These are phyloP conservation scores for Stygiomarasmius scandens DNA, from an alignment of 1,284 basidiomycete species.

Conservation along the genomic window DNA sequence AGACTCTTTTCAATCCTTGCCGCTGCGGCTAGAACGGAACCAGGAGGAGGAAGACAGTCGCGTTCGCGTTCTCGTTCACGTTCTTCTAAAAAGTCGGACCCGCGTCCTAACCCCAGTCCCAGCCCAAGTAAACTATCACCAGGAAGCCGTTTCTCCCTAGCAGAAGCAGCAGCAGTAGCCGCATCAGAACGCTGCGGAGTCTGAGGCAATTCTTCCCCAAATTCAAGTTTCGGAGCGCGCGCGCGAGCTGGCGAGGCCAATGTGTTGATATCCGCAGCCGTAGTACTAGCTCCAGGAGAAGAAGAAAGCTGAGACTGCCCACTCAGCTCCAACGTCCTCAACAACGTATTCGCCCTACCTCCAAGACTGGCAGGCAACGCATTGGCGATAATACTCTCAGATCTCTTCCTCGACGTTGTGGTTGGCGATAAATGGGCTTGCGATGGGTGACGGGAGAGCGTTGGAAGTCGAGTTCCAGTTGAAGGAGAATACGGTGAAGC, in stretches of 20 bases:
- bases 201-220: background rate
- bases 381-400: conserved; percentile 26
- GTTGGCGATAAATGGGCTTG: conserved; percentile 28
- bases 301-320: background rate
- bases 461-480: conserved; percentile 9
- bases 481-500: conserved; percentile 14
- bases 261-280: no score
- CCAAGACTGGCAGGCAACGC: conserved; percentile 16
- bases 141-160: background rate
- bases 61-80: background rate
- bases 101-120: conserved; percentile 1
- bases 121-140: background rate
- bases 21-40: conserved; percentile 32
- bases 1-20: conserved; percentile 30
- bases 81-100: conserved; percentile 4
- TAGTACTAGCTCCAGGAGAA: background rate
- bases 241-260: no score
- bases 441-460: conserved; percentile 22
- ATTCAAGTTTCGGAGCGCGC: no score
- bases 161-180: background rate
- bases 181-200: background rate
- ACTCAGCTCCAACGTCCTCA: conserved; percentile 14
- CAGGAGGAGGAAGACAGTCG: conserved; percentile 1
- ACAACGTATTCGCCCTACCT: conserved; percentile 17
- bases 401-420: conserved; percentile 29